Conservation (phyloP, 345 rosid species). For the Salix viminalis region DNA sequence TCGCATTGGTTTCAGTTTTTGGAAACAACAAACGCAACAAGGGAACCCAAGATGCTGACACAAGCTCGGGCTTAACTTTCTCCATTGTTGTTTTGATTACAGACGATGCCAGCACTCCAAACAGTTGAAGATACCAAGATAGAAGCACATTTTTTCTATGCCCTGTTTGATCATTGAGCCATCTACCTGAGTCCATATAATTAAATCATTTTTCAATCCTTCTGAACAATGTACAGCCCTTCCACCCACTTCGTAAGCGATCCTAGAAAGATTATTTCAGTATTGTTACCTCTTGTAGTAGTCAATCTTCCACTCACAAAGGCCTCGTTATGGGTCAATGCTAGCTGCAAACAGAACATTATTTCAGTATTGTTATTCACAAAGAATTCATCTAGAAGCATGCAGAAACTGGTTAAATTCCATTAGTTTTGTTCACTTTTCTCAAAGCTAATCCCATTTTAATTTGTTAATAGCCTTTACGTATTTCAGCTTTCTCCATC, state of each 20-base stretch:
- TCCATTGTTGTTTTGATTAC: slow-evolving; percentile 38
- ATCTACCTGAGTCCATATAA: slow-evolving; percentile 55
- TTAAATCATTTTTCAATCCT: slow-evolving; percentile 36
- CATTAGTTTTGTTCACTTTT: not conserved
- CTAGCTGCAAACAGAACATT: slow-evolving; percentile 48
- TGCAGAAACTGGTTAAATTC: not conserved
- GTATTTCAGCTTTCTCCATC: not conserved
- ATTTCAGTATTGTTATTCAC: not conserved
- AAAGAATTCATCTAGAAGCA: not conserved
- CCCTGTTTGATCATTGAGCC: slow-evolving; percentile 47
- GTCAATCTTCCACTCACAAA: slow-evolving; percentile 60
- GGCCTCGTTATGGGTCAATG: slow-evolving; percentile 72
- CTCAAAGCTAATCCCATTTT: not conserved
- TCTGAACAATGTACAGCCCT: slow-evolving; percentile 47
- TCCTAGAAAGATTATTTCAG: slow-evolving; percentile 65
- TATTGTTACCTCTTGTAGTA: slow-evolving; percentile 54
- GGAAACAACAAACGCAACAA: slow-evolving; percentile 68
- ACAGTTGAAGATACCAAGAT: slow-evolving; percentile 87
- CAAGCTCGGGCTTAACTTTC: slow-evolving; percentile 46
- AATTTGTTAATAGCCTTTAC: not conserved
- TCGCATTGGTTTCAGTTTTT: slow-evolving; percentile 46
- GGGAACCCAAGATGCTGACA: slow-evolving; percentile 42
- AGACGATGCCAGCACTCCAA: slow-evolving; percentile 57
- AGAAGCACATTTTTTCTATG: slow-evolving; percentile 41
- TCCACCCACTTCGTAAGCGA: slow-evolving; percentile 65